These are phyloP conservation scores for Rhodotorula sp. DNA, from an alignment of 1,284 basidiomycete species.

Conservation along the genomic window DNA sequence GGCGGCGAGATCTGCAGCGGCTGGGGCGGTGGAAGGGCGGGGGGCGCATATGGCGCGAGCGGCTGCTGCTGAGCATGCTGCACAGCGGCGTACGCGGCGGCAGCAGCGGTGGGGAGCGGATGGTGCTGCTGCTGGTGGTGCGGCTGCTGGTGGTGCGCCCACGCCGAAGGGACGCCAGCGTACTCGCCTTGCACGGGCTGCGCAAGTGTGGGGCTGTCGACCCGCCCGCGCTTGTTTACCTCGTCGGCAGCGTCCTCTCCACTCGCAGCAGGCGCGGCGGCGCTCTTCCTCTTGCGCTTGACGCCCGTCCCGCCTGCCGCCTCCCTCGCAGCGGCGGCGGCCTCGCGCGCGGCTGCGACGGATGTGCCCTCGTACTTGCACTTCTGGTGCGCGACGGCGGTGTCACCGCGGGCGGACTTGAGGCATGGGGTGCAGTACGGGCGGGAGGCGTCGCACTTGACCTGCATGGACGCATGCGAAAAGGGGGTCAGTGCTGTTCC, in stretches of 20 bases:
- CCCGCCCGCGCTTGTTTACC: neutral
- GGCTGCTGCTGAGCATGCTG: neutral
- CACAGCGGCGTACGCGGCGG: neutral
- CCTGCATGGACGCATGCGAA: neutral
- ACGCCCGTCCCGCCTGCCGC: neutral
- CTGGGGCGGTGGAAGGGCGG: neutral
- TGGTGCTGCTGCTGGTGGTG: neutral
- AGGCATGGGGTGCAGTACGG: slow-evolving; percentile 34
- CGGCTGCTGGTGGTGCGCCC: neutral
- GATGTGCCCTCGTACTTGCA: slow-evolving; percentile 41
- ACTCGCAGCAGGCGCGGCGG: neutral
- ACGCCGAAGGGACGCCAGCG: neutral
- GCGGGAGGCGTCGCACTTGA: slow-evolving; percentile 26
- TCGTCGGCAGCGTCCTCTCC: neutral
- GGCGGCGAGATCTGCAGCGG: no score
- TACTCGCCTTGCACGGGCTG: neutral
- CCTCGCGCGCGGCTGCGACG: slow-evolving; percentile 27
- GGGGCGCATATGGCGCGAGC: neutral
- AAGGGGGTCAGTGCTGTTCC: neutral
- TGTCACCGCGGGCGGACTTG: slow-evolving; percentile 35
- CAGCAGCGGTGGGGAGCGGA: neutral
- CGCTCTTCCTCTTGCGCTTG: slow-evolving; percentile 11
- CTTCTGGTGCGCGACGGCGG: neutral
- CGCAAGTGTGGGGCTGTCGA: neutral
- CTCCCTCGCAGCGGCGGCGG: slow-evolving; percentile 13